Evolutionary conservation across 768 basidiomycete species (phyloP).

Genomic region (Baorangia bicolor): DNA sequence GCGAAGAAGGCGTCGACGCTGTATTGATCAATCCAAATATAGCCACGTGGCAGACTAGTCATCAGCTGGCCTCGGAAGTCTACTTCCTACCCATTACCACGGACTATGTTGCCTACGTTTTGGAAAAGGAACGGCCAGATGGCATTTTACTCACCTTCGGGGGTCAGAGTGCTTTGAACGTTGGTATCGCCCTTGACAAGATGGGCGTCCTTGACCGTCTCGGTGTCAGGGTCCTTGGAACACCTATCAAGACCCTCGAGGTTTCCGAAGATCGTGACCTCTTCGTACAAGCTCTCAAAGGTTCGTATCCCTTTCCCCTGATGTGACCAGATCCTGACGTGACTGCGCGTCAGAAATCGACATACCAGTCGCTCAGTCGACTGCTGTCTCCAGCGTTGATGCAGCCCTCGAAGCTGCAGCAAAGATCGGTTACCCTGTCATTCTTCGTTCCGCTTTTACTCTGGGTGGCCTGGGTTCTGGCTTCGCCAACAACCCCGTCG

Average conservation of each 20-base stretch:
- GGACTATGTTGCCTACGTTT: conserved; percentile 97
- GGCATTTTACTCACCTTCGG: conserved; percentile 97
- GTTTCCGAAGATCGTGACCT: conserved; percentile 96
- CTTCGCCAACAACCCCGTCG: conserved; percentile 92
- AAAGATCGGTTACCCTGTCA: conserved; percentile 94
- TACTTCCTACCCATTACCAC: conserved; percentile 96
- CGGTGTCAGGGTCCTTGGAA: conserved; percentile 91
- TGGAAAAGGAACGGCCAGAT: conserved; percentile 98
- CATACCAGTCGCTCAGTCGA: conserved; percentile 93
- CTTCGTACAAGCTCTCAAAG: conserved; percentile 94
- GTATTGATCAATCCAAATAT: conserved; percentile 99
- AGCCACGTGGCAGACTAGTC: conserved; percentile 99
- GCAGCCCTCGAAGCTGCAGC: conserved; percentile 91
- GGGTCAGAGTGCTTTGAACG: conserved; percentile 96
- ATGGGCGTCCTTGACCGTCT: conserved; percentile 95
- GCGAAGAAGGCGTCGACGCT: conserved; percentile 91
- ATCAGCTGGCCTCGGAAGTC: conserved; percentile 93
- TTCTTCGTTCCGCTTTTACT: conserved; percentile 94
- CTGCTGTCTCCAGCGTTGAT: conserved; percentile 93
- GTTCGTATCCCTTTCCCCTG: conserved; percentile 41
- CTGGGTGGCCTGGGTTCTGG: conserved; percentile 98
- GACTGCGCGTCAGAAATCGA: conserved; percentile 72
- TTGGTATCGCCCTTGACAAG: conserved; percentile 92
- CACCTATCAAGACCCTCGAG: conserved; percentile 91
- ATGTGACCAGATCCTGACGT: conserved; percentile 3